Conservation (phyloP, 2,329 filamentous ascomycete species). For the Aspergillus latus region DNA sequence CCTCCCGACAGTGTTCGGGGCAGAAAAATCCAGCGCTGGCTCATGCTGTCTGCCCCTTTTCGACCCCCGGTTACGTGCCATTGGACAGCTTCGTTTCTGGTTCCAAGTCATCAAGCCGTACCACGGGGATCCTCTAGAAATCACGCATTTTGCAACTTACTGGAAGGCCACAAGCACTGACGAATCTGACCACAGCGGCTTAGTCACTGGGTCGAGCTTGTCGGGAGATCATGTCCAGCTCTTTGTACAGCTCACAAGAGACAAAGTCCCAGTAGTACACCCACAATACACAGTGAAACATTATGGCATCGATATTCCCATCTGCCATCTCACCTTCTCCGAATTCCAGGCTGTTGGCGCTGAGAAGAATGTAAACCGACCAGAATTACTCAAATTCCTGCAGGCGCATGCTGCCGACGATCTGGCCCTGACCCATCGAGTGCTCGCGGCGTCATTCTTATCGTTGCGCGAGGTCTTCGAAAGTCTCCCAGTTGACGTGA, state of each 20-base stretch:
- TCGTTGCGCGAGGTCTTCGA: slow-evolving; percentile 74
- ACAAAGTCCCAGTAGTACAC: slow-evolving; percentile 83
- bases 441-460: slow-evolving; percentile 74
- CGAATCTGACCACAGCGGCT: slow-evolving; percentile 77
- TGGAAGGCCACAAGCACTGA: slow-evolving; percentile 98
- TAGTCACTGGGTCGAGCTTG: slow-evolving; percentile 92
- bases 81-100: slow-evolving; percentile 90
- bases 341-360: slow-evolving; percentile 49
- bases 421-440: slow-evolving; percentile 66
- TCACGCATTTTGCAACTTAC: slow-evolving; percentile 97
- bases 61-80: slow-evolving; percentile 84
- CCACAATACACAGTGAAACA: slow-evolving; percentile 78
- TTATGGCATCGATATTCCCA: slow-evolving; percentile 74
- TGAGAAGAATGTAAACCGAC: slow-evolving; percentile 36
- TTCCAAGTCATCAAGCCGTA: slow-evolving; percentile 98
- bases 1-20: slow-evolving; percentile 80
- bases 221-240: slow-evolving; percentile 93
- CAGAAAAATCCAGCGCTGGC: slow-evolving; percentile 71
- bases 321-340: slow-evolving; percentile 73
- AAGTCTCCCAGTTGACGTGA: slow-evolving; percentile 73
- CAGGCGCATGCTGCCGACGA: slow-evolving; percentile 37
- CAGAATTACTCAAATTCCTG: slow-evolving; percentile 32
- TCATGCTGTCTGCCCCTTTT: slow-evolving; percentile 86
- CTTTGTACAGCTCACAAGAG: slow-evolving; percentile 87
- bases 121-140: slow-evolving; percentile 85